phyloP scores from a whole-genome alignment of 768 basidiomycete species.

The Leccinum subtestaceum region DNA sequence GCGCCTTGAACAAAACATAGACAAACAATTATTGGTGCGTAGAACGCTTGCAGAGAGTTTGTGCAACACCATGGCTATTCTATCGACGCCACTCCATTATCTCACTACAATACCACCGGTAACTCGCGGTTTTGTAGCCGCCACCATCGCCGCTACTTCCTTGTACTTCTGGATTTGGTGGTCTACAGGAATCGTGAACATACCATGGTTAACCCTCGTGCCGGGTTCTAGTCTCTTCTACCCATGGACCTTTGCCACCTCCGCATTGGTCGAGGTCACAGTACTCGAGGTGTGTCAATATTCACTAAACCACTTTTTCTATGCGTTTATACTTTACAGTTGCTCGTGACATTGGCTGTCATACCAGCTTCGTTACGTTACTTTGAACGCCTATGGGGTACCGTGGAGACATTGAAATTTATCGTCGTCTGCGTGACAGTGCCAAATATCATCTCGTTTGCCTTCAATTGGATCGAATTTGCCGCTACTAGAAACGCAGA shows the following conservation, averaged over 20 bases:
- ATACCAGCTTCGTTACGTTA: slow-evolving; percentile 85
- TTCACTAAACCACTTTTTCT: not conserved
- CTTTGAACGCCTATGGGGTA: slow-evolving; percentile 93
- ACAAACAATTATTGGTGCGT: slow-evolving; percentile 19
- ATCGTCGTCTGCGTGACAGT: slow-evolving; percentile 71
- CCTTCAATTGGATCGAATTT: slow-evolving; percentile 86
- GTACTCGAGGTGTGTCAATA: slow-evolving; percentile 69
- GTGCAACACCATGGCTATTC: slow-evolving; percentile 57
- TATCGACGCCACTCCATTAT: slow-evolving; percentile 68
- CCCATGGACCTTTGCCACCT: slow-evolving; percentile 94
- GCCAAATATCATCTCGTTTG: slow-evolving; percentile 87
- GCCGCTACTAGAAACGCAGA: slow-evolving; percentile 66
- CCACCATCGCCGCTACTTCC: slow-evolving; percentile 56
- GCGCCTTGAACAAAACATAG: slow-evolving; percentile 18
- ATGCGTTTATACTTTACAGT: slow-evolving; percentile 42
- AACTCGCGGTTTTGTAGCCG: slow-evolving; percentile 67
- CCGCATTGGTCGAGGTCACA: slow-evolving; percentile 81
- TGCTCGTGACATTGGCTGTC: slow-evolving; percentile 70
- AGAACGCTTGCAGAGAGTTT: not conserved
- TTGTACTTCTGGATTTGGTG: slow-evolving; percentile 66
- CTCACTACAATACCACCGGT: slow-evolving; percentile 74
- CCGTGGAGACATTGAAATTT: slow-evolving; percentile 82
- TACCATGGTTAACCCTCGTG: slow-evolving; percentile 73
- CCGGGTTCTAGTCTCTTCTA: slow-evolving; percentile 80
- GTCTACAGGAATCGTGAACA: slow-evolving; percentile 41